Percentiles rank a stretch among this genome's conserved stretches.
These are phyloP conservation scores for Colletotrichum euphorbiae DNA, from an alignment of 2,329 filamentous ascomycete genomes.

Conservation along the genomic window DNA sequence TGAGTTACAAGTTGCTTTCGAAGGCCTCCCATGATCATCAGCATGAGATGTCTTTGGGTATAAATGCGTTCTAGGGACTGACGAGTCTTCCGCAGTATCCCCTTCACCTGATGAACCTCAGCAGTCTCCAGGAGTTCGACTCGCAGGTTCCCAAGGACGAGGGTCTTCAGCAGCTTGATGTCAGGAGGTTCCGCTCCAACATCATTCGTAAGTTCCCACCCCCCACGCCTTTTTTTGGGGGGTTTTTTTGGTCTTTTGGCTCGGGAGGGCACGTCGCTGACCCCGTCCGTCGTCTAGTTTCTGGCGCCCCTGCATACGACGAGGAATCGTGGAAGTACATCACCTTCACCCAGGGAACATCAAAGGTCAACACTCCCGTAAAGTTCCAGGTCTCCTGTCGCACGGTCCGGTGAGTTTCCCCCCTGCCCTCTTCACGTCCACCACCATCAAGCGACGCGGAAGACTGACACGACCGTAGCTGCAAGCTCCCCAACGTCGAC, in stretches of 20 bases:
- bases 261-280: too few relatives aligned
- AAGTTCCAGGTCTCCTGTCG: slow-evolving; percentile 70
- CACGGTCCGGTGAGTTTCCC: slow-evolving; percentile 66
- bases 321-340: slow-evolving; percentile 78
- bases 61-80: too few relatives aligned
- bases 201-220: slow-evolving; percentile 66
- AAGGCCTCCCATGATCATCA: too few relatives aligned
- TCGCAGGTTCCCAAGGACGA: slow-evolving; percentile 64
- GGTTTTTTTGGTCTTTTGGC: too few relatives aligned
- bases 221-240: neutral
- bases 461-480: slow-evolving; percentile 52
- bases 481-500: slow-evolving; percentile 78
- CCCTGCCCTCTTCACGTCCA: neutral
- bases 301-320: slow-evolving; percentile 71
- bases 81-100: slow-evolving; percentile 65
- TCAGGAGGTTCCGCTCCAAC: slow-evolving; percentile 76
- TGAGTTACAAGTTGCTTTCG: slow-evolving; percentile 52
- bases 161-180: slow-evolving; percentile 64
- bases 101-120: slow-evolving; percentile 74
- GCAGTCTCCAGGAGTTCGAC: slow-evolving; percentile 72
- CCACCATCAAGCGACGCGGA: neutral
- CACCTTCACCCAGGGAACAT: slow-evolving; percentile 60
- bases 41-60: too few relatives aligned
- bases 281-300: slow-evolving; percentile 56
- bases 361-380: slow-evolving; percentile 58